Evolutionary conservation across 495 filamentous ascomycete genomes (phyloP).

Genomic region (Chlorociboria aeruginascens): DNA sequence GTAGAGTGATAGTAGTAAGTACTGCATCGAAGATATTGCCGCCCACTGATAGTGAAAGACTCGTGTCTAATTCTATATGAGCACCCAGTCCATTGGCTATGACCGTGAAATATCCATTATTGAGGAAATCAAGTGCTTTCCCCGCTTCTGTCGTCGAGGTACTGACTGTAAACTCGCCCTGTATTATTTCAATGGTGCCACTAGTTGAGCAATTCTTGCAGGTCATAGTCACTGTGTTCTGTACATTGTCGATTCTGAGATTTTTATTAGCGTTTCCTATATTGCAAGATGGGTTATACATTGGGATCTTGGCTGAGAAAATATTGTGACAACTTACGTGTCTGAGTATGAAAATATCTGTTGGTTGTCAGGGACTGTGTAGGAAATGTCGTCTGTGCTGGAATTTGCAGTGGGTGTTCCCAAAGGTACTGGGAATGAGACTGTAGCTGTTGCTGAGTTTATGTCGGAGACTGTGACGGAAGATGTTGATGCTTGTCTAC

Average conservation of each 20-base stretch:
- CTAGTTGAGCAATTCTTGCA: slow-evolving; percentile 1
- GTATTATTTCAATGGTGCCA: background rate
- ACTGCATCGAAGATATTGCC: background rate
- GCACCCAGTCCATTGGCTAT: background rate
- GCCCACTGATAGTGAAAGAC: background rate
- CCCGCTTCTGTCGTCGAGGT: background rate
- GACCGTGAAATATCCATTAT: slow-evolving; percentile 1
- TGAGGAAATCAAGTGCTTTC: background rate
- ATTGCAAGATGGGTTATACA: background rate
- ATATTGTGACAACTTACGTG: too few relatives aligned
- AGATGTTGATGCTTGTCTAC: too few relatives aligned
- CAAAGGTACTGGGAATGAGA: too few relatives aligned
- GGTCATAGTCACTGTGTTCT: background rate
- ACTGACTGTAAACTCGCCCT: background rate
- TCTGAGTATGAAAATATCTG: too few relatives aligned
- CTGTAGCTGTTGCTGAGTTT: too few relatives aligned
- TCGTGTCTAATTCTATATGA: background rate
- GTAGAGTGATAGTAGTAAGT: background rate
- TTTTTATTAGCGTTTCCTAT: background rate
- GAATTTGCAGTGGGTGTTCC: too few relatives aligned
- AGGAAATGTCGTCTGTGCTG: too few relatives aligned
- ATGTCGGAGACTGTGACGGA: too few relatives aligned
- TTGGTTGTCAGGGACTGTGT: too few relatives aligned
- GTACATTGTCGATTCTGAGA: background rate
- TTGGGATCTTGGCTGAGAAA: too few relatives aligned